Evolutionary conservation across 495 filamentous ascomycete species (phyloP), one percentile per base, ranked within the genome.

Genomic region (Penicillium goetzii): DNA sequence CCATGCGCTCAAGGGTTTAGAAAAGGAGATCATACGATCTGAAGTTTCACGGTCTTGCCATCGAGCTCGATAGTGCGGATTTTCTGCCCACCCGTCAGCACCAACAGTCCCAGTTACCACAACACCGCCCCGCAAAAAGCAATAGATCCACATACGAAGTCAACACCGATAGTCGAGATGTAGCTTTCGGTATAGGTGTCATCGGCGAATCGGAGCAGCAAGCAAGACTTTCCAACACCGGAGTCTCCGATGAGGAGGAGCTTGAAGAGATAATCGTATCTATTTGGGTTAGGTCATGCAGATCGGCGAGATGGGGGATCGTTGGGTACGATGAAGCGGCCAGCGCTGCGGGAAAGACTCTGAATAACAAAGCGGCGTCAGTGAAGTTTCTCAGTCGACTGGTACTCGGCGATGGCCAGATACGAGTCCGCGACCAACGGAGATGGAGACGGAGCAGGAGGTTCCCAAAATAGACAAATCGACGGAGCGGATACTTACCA

Each of bases 201-300:
- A 78, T 99, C 95, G 70, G 96, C 95, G 71, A 99, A 99, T 78
- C 95, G 93, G 69, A 99, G 84, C 62, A 99, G 85, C 82, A 98
- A 79, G 80, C 96, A 98, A 72, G 96, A 98, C 90, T 99, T 99
- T 88, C 95, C 95, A 68, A 98, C 96, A 84, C 95, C 95, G 72
- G 95, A 98, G 78, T 99, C 95, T 80, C 95, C 95, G 86, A 99
- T 99, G 81, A 99, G 92, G 76, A 99, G 93, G 61, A 99, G 93
- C 87, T 99, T 99, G 87, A 99, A 99, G 71, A 99, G 92, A 77
- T 98, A 99, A 76, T 99, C 95, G 88, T 98, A 99, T 96, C 95
- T 97, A 77, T 55, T 53, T 63, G 19, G 59, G 70, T 80, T 70
- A 79, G 76, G 63, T 61, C 38, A 61, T 47, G 50, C 33, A 45